phyloP scores from a whole-genome alignment of 805 yeast genomes.

The Wickerhamomyces ciferrii region DNA sequence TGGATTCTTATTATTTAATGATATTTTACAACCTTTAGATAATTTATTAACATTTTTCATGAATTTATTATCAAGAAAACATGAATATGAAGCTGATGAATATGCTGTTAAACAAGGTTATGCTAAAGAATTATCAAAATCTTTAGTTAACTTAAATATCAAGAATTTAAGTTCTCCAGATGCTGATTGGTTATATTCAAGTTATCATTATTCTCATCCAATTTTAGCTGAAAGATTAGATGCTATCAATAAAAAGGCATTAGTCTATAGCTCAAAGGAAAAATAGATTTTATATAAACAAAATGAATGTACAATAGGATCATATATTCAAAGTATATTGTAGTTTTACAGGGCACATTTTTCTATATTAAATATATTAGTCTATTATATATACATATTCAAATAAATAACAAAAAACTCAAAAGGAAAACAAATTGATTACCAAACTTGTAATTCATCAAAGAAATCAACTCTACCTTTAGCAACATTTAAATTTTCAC shows the following conservation, averaged over 20 bases:
- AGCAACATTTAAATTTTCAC: constrained; percentile 22
- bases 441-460: constrained; percentile 61
- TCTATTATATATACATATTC: background rate
- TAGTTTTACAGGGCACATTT: too few relatives aligned
- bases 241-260: constrained; percentile 48
- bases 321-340: too few relatives aligned
- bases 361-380: background rate
- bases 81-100: constrained; percentile 91
- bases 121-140: constrained; percentile 57
- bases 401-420: background rate
- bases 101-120: constrained; percentile 77
- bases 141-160: constrained; percentile 71
- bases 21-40: constrained; percentile 74
- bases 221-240: constrained; percentile 81
- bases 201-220: constrained; percentile 90
- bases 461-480: constrained; percentile 44
- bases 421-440: background rate
- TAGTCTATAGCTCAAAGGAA: constrained; percentile 10
- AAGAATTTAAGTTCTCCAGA: constrained; percentile 83
- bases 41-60: constrained; percentile 58
- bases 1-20: constrained; percentile 78
- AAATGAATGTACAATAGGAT: too few relatives aligned
- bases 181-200: constrained; percentile 85
- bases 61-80: constrained; percentile 73
- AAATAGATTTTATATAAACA: constrained; percentile 5